Percentiles rank a stretch among this genome's conserved stretches.
phyloP scores from a whole-genome alignment of 2,329 filamentous ascomycete genomes.

The Fusarium praegraminearum region DNA sequence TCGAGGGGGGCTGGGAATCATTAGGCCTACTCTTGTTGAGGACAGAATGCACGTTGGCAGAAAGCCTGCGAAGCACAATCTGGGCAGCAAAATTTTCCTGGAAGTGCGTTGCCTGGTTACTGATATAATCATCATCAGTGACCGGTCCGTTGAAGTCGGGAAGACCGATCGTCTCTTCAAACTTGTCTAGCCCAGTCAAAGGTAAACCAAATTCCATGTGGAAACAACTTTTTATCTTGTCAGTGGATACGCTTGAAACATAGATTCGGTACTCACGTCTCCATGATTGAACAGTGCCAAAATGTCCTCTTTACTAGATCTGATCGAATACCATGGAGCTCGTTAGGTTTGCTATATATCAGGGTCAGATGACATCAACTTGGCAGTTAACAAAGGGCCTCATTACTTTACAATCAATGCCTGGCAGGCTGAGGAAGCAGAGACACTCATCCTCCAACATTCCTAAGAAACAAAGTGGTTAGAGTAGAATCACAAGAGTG shows the following conservation, averaged over 20 bases:
- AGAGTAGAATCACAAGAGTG: neutral
- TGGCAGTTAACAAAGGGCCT: neutral
- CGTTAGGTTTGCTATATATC: slow-evolving; percentile 39
- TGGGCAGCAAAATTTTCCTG: slow-evolving; percentile 71
- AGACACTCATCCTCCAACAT: slow-evolving; percentile 69
- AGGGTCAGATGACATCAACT: neutral
- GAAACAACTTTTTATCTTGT: slow-evolving; percentile 57
- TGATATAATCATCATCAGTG: slow-evolving; percentile 60
- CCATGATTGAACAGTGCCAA: slow-evolving; percentile 48
- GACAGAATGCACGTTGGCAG: slow-evolving; percentile 63
- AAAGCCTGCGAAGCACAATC: slow-evolving; percentile 66
- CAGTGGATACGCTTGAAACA: slow-evolving; percentile 3
- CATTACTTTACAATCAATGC: slow-evolving; percentile 65
- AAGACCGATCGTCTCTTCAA: slow-evolving; percentile 66
- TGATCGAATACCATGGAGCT: slow-evolving; percentile 42
- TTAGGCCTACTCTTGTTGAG: slow-evolving; percentile 63
- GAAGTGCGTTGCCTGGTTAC: slow-evolving; percentile 65
- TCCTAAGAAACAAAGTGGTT: slow-evolving; percentile 56
- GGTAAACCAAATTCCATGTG: slow-evolving; percentile 70
- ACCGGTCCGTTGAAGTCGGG: slow-evolving; percentile 64
- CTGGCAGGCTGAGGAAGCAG: slow-evolving; percentile 68
- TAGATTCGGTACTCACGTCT: slow-evolving; percentile 35
- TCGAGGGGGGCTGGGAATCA: too few species aligned
- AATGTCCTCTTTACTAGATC: slow-evolving; percentile 45
- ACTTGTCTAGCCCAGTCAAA: slow-evolving; percentile 64